Conservation (phyloP, 2,329 filamentous ascomycete species). For the Triangularia setosa region DNA sequence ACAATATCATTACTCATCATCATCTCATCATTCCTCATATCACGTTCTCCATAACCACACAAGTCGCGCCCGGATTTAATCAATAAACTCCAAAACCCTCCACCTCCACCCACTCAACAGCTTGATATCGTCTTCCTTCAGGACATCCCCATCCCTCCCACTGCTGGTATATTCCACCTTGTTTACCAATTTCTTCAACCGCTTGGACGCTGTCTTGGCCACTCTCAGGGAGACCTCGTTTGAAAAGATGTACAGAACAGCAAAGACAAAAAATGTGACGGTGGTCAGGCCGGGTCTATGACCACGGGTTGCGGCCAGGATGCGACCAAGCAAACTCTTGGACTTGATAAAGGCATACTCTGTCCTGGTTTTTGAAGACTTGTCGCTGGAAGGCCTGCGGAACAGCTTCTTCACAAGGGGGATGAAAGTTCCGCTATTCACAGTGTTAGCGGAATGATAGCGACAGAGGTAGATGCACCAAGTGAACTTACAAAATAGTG, state of each 20-base stretch:
- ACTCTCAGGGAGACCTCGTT: conserved; percentile 56
- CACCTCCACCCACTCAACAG: conserved; percentile 53
- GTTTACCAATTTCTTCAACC: conserved; percentile 44
- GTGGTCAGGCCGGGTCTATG: conserved; percentile 44
- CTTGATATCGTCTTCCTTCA: conserved; percentile 48
- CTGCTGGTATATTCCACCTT: conserved; percentile 44
- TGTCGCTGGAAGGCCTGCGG: conserved; percentile 33
- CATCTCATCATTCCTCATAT: neutral
- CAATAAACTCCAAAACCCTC: conserved; percentile 48
- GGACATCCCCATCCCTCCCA: conserved; percentile 32
- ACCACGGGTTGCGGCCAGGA: conserved; percentile 40
- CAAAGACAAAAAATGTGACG: conserved; percentile 52
- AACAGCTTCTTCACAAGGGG: conserved; percentile 51
- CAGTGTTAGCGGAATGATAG: neutral
- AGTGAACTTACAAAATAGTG: conserved; percentile 44
- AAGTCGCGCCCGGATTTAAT: conserved; percentile 2
- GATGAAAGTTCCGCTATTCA: conserved; percentile 46
- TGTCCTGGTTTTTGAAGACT: conserved; percentile 45
- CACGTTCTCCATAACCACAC: neutral
- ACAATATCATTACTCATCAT: neutral
- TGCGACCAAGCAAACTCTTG: conserved; percentile 47
- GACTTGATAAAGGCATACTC: conserved; percentile 55
- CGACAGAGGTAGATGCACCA: neutral
- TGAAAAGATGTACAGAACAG: conserved; percentile 55
- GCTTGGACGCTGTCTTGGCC: conserved; percentile 47